A percentile compares a stretch with the other conserved stretches of the same genome.
Evolutionary conservation across 2,329 filamentous ascomycete species (phyloP).

Genomic region (Sordariomycetes sp.): DNA sequence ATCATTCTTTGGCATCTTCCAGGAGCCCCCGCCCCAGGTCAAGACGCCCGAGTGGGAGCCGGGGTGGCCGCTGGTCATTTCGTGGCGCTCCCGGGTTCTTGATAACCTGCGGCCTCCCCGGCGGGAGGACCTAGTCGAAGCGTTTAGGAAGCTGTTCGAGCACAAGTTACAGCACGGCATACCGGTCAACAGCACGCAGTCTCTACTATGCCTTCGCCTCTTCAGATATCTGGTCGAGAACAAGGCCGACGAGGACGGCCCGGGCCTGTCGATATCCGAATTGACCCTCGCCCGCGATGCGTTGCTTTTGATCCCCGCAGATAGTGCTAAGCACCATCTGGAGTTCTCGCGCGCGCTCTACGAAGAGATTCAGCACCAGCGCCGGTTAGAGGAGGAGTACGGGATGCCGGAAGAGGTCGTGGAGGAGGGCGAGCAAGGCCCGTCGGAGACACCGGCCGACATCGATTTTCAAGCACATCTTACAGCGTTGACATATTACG

Average conservation of each 20-base stretch:
- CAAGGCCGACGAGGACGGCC: slow-evolving; percentile 16
- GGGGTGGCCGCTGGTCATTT: slow-evolving; percentile 59
- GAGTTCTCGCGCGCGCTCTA: slow-evolving; percentile 32
- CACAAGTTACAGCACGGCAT: slow-evolving; percentile 33
- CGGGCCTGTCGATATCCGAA: slow-evolving; percentile 22
- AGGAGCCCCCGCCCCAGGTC: slow-evolving; percentile 42
- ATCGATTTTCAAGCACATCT: slow-evolving; percentile 29
- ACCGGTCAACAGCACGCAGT: slow-evolving; percentile 52
- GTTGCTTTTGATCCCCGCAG: slow-evolving; percentile 26
- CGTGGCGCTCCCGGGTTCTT: slow-evolving; percentile 49
- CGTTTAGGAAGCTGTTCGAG: slow-evolving; percentile 51
- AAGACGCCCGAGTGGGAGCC: slow-evolving; percentile 53
- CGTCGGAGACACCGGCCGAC: neutral
- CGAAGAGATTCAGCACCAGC: slow-evolving; percentile 11
- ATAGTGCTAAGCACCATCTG: slow-evolving; percentile 29
- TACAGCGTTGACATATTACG: slow-evolving; percentile 36
- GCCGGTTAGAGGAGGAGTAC: slow-evolving; percentile 9
- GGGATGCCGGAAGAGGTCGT: slow-evolving; percentile 7
- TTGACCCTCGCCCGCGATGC: slow-evolving; percentile 30
- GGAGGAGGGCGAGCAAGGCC: slow-evolving; percentile 10
- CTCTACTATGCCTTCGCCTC: slow-evolving; percentile 38
- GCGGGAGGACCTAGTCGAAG: slow-evolving; percentile 46
- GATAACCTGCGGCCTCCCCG: slow-evolving; percentile 53
- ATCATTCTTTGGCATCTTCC: slow-evolving; percentile 50
- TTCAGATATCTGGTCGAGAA: slow-evolving; percentile 43